Evolutionary conservation across 2,329 filamentous ascomycete species (phyloP).

Genomic region (Arachnomyces sp.): DNA sequence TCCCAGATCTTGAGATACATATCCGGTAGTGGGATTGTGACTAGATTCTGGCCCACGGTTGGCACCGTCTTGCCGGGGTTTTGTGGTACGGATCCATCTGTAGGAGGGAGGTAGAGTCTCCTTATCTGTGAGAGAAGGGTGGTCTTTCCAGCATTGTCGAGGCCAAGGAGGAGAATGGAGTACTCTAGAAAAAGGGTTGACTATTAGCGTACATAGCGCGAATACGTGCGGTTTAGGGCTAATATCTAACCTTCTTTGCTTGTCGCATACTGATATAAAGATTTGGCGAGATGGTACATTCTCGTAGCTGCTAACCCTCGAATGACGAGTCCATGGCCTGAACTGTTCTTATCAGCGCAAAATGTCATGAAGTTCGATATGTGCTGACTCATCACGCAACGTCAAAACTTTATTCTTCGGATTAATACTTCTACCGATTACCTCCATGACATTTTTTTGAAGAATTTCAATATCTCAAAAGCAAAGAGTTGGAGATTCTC

Average conservation of each 20-base stretch:
- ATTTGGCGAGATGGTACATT: constrained; percentile 96
- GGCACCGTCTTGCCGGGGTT: constrained; percentile 80
- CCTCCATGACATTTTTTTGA: constrained; percentile 32
- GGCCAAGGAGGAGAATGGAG: constrained; percentile 89
- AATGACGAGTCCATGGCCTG: constrained; percentile 10
- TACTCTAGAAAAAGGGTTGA: constrained; percentile 56
- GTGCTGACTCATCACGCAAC: constrained; percentile 13
- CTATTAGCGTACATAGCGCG: not conserved
- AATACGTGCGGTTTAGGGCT: not conserved
- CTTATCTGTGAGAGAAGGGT: constrained; percentile 97
- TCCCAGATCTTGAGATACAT: constrained; percentile 99
- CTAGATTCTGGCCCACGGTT: constrained; percentile 94
- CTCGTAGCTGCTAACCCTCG: constrained; percentile 5
- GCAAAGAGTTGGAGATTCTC: constrained; percentile 7
- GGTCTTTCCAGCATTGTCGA: constrained; percentile 97
- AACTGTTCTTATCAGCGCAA: not conserved
- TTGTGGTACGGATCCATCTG: constrained; percentile 36
- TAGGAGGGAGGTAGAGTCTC: constrained; percentile 56
- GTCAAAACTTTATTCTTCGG: constrained; percentile 19
- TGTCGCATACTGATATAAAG: constrained; percentile 87
- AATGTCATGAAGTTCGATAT: not conserved
- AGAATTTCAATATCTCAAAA: constrained; percentile 19
- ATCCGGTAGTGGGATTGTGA: constrained; percentile 79
- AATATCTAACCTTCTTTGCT: constrained; percentile 74
- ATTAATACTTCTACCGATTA: constrained; percentile 29